phyloP scores from a whole-genome alignment of 2,329 filamentous ascomycete species.

The Calonectria ilicicola region DNA sequence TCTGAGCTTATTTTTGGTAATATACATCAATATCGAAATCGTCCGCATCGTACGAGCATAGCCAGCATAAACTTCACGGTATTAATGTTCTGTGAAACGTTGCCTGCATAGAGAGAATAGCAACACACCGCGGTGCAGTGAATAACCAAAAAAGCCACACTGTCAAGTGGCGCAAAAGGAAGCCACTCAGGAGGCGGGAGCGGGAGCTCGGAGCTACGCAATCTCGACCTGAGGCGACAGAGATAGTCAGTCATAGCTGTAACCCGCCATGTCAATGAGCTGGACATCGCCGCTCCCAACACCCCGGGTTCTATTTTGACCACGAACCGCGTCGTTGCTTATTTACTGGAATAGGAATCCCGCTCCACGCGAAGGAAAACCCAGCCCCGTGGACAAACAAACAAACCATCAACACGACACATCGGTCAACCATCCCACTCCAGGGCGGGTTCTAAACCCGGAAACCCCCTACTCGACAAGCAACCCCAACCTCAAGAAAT shows the following conservation, averaged over 20 bases:
- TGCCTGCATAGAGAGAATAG: not conserved
- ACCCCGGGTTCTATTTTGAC: slow-evolving; percentile 2
- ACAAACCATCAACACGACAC: slow-evolving; percentile 13
- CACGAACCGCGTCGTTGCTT: not conserved
- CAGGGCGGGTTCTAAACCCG: not conserved
- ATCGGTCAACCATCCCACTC: not conserved
- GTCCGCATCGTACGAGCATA: not conserved
- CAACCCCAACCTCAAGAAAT: slow-evolving; percentile 13
- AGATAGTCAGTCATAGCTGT: not conserved
- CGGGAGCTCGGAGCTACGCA: not conserved
- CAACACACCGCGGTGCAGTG: not conserved
- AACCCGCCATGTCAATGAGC: not conserved
- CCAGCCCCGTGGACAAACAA: not conserved
- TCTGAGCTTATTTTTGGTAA: not conserved
- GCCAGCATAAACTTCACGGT: not conserved
- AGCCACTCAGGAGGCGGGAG: not conserved
- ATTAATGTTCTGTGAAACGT: not conserved
- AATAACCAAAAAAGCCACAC: not conserved
- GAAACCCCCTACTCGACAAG: slow-evolving; percentile 10
- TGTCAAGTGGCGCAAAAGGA: not conserved
- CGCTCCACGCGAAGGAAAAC: slow-evolving; percentile 6
- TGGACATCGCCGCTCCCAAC: not conserved
- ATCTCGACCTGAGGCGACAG: not conserved
- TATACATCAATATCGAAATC: not conserved
- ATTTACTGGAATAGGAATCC: not conserved